A percentile compares a stretch with the other conserved stretches of the same genome.
These are phyloP conservation scores for Ceratocystis cacaofunesta DNA, from an alignment of 2,329 filamentous ascomycete genomes.

Conservation along the genomic window DNA sequence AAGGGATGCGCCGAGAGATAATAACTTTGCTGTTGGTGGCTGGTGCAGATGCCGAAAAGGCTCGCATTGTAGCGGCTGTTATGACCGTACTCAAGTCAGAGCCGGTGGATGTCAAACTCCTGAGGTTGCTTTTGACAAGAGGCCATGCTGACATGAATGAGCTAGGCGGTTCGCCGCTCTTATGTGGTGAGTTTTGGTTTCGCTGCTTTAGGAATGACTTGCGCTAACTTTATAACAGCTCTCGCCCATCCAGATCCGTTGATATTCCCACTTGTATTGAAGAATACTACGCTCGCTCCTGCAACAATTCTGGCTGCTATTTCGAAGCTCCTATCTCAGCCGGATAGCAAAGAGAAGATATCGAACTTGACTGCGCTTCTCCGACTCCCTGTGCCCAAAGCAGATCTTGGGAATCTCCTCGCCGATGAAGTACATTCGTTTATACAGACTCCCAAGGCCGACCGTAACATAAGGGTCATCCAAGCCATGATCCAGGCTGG, in stretches of 20 bases:
- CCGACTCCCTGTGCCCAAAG: slow-evolving; percentile 27
- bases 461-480: slow-evolving; percentile 31
- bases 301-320: slow-evolving; percentile 32
- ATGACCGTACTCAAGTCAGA: slow-evolving; percentile 29
- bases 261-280: slow-evolving; percentile 34
- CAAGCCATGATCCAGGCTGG: slow-evolving; percentile 35
- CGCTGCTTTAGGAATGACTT: neutral
- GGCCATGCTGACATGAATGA: slow-evolving; percentile 40
- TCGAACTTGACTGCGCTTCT: slow-evolving; percentile 36
- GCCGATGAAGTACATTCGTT: slow-evolving; percentile 36
- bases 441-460: slow-evolving; percentile 25
- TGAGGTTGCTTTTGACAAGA: slow-evolving; percentile 34
- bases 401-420: slow-evolving; percentile 31
- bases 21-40: slow-evolving; percentile 32
- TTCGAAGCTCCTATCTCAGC: slow-evolving; percentile 29
- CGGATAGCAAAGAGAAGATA: slow-evolving; percentile 32
- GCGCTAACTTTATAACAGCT: slow-evolving; percentile 23
- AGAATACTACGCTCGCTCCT: slow-evolving; percentile 30
- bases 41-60: slow-evolving; percentile 30
- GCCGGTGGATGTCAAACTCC: slow-evolving; percentile 35
- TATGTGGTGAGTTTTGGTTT: slow-evolving; percentile 22
- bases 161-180: slow-evolving; percentile 30
- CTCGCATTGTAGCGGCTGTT: slow-evolving; percentile 31
- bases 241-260: slow-evolving; percentile 31
- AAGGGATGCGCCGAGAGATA: slow-evolving; percentile 32